Evolutionary conservation across 345 rosid species (phyloP).

Genomic region (Citrus trifoliata): DNA sequence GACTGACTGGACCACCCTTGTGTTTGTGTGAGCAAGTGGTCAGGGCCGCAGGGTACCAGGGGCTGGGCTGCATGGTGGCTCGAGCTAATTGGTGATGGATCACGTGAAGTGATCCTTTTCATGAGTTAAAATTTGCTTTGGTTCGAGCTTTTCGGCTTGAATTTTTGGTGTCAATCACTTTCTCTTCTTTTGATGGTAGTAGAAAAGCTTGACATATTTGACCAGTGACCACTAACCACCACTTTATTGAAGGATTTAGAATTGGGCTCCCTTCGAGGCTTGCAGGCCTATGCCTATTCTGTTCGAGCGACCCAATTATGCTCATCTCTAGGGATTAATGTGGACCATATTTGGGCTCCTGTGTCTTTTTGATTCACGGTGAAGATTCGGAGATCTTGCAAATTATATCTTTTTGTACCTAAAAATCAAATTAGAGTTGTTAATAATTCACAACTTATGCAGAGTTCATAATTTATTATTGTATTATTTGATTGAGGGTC

Average conservation of each 20-base stretch:
- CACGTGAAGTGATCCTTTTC: conserved; percentile 35
- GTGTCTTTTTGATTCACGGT: background rate
- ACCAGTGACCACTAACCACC: background rate
- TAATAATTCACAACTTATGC: background rate
- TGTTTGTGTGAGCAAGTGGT: background rate
- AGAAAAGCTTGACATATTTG: background rate
- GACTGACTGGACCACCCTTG: background rate
- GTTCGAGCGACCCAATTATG: background rate
- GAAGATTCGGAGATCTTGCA: background rate
- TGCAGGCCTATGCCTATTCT: background rate
- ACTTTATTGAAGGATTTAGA: background rate
- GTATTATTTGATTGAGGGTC: background rate
- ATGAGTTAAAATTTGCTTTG: background rate
- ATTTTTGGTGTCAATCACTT: conserved; percentile 15
- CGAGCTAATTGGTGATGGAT: conserved; percentile 23
- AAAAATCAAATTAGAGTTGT: background rate
- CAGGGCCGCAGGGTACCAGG: too few species aligned
- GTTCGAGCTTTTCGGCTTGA: background rate
- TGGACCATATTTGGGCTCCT: conserved; percentile 11
- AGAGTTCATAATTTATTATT: background rate
- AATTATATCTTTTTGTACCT: background rate
- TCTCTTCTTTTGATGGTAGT: conserved; percentile 39
- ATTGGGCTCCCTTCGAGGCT: conserved; percentile 11
- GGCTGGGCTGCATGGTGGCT: conserved; percentile 12
- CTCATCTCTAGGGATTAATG: background rate